Conservation (phyloP, 257 asterid genomes). For the Parsonsia alboflavescens region DNA sequence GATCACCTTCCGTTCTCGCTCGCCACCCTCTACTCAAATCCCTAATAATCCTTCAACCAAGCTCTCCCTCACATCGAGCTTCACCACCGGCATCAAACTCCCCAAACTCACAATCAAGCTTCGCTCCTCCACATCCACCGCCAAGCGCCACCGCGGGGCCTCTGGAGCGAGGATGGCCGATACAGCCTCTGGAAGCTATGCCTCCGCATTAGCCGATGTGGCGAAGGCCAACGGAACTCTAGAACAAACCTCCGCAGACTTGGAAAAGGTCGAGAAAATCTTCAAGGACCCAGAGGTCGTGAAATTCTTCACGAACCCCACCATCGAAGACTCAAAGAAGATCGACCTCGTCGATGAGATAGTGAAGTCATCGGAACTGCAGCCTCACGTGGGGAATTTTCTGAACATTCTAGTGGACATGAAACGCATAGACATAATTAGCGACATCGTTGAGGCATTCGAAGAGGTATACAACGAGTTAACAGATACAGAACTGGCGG, state of each 20-base stretch:
- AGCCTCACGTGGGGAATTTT: constrained; percentile 71
- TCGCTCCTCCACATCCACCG: constrained; percentile 2
- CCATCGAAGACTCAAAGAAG: constrained; percentile 36
- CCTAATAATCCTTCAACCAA: constrained; percentile 23
- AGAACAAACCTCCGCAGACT: constrained; percentile 45
- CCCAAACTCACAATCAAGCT: constrained; percentile 47
- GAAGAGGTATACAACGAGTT: constrained; percentile 46
- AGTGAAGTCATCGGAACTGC: constrained; percentile 34
- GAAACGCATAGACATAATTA: constrained; percentile 52
- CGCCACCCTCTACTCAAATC: constrained; percentile 39
- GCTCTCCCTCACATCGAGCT: constrained; percentile 29
- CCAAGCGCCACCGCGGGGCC: constrained; percentile 14
- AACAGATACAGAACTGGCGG: constrained; percentile 67
- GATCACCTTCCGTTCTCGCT: constrained; percentile 39
- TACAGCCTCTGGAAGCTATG: constrained; percentile 70
- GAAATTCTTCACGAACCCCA: constrained; percentile 55
- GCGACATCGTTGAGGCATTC: constrained; percentile 61
- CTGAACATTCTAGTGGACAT: constrained; percentile 64
- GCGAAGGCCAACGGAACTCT: constrained; percentile 49
- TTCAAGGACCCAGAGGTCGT: constrained; percentile 44
- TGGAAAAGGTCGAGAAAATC: constrained; percentile 50
- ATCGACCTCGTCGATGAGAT: constrained; percentile 47
- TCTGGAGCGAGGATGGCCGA: constrained; percentile 53
- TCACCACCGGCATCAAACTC: constrained; percentile 29
- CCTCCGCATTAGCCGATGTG: constrained; percentile 68